Base-by-base conservation (phyloP, 495 filamentous ascomycete species). In the Penicillium subrubescens region DNA sequence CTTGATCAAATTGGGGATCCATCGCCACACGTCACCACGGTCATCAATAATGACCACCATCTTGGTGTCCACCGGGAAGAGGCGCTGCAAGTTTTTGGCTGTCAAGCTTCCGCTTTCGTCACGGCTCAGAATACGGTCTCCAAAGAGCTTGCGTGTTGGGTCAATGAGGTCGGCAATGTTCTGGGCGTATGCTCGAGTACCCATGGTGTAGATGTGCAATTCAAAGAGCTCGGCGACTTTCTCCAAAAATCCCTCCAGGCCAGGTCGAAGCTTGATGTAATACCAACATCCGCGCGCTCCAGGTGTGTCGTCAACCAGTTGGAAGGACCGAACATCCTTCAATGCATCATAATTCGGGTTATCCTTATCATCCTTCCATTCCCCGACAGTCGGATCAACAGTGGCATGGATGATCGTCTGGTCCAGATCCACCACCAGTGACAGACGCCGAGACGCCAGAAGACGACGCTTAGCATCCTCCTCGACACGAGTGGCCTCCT, bases 41-140 rank as follows among this genome's bases (percentile, higher is more conserved):
- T 99, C 95, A 75, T 99, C 95, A 64, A 99, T 99, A 70, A 99
- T 97, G 31, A 96, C 93, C 21, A 97, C 95, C 95, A 99, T 99
- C 78, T 96, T 94, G 11, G 94, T 97, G 77, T 97, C 95, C 48
- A 96, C 91, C 17, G 95, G 95, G 75, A 99, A 99, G 37, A 99
- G 75, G 17, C 96, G 87, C 71, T 96, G 90, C 8, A 99, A 83
- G 62, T 86, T 94, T 81, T 99, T 99, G 46, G 90, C 87, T 2
- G 87, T 91, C 77, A 97, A 85, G 71, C 90, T 97, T 43, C 93
- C 94, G 73, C 93, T 99, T 76, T 99, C 95, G 71, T 97, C 93
- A 59, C 95, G 89, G 71, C 93, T 97, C 66, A 99, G 89, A 71
- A 99, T 94, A 50, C 95, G 86, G 72, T 97, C 92, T 3, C 91